Percentiles rank a stretch among this genome's conserved stretches.
These are phyloP conservation scores for Daldinia eschscholtzii DNA, from an alignment of 2,329 filamentous ascomycete genomes.

Conservation along the genomic window DNA sequence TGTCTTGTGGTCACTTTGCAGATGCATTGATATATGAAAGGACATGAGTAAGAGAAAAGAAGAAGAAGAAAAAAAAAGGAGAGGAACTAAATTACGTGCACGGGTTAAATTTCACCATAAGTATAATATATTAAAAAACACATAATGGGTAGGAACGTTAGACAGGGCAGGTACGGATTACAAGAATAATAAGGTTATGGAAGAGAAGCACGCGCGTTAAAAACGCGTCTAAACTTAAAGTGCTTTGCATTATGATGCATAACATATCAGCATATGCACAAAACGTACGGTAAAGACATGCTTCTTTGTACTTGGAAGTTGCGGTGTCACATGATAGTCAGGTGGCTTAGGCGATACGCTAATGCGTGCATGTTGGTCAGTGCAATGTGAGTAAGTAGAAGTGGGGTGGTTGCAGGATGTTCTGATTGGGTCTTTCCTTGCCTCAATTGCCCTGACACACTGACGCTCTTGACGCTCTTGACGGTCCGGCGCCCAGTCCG, in stretches of 20 bases:
- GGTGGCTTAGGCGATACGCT: slow-evolving; percentile 19
- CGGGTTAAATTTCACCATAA: not conserved
- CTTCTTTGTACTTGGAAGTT: slow-evolving; percentile 10
- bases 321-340: slow-evolving; percentile 48
- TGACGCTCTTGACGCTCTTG: no score
- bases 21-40: slow-evolving; percentile 16
- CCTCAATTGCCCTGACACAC: not conserved
- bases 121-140: not conserved
- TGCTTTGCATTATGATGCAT: slow-evolving; percentile 4
- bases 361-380: slow-evolving; percentile 29
- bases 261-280: slow-evolving; percentile 3
- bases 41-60: no score
- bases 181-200: not conserved
- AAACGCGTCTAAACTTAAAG: slow-evolving; percentile 38
- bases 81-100: not conserved
- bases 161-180: not conserved
- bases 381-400: slow-evolving; percentile 20
- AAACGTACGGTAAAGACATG: slow-evolving; percentile 7
- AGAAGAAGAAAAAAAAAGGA: slow-evolving; percentile 11
- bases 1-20: not conserved
- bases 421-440: slow-evolving; percentile 26
- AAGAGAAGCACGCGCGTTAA: slow-evolving; percentile 19
- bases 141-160: no score
- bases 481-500: no score
- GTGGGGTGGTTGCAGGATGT: slow-evolving; percentile 4